Evolutionary conservation across 225 moss, liverwort and hornwort genomes (phyloP), one percentile per base, ranked within the genome.

Genomic region (Antitrichia curtipendula): DNA sequence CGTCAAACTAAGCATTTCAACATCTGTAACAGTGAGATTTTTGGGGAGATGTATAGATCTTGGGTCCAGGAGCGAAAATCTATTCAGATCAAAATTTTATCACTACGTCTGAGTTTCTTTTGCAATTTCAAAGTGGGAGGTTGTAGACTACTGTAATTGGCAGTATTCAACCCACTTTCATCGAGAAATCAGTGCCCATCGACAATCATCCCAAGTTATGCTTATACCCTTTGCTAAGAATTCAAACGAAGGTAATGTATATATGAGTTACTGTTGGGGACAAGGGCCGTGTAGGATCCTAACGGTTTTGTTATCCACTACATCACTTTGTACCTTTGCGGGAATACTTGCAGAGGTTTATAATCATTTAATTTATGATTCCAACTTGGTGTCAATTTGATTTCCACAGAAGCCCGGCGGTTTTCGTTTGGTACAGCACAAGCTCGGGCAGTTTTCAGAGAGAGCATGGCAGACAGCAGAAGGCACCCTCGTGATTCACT

Each of bases 401-500:
- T 80, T 43, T 74, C 19, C 54, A 52, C 89, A 91, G 92, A 86
- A 76, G 84, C 89, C 24, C 84, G 82, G 52, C 59, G 87, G 34
- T 70, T 88, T 72, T 87, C 87, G 23, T 61, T 63, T 29, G 86
- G 86, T 54, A 70, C 70, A 71, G 60, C 78, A 27, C 90, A 83
- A 84, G 75, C 75, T 41, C 86, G 38, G 82, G 59, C 86, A n/a
- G 74, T 83, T 58, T 84, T 89, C n/a, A 86, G 80, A 61, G 90
- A 84, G 60, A 86, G 85, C 52, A 34, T 76, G 53, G 45, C 90
- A 40, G 86, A 85, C 62, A 87, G 80, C 87, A 88, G 82, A 86
- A 90, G 81, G 79, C 60, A 36, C 65, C 74, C 74, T 41, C 90
- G 86, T 85, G 92, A 91, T 69, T 94, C 94, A 50, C 66, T 94